Percentiles rank a stretch among this genome's conserved stretches.
Conservation (phyloP, 2,329 filamentous ascomycete genomes). For the Boeremia exigua region DNA sequence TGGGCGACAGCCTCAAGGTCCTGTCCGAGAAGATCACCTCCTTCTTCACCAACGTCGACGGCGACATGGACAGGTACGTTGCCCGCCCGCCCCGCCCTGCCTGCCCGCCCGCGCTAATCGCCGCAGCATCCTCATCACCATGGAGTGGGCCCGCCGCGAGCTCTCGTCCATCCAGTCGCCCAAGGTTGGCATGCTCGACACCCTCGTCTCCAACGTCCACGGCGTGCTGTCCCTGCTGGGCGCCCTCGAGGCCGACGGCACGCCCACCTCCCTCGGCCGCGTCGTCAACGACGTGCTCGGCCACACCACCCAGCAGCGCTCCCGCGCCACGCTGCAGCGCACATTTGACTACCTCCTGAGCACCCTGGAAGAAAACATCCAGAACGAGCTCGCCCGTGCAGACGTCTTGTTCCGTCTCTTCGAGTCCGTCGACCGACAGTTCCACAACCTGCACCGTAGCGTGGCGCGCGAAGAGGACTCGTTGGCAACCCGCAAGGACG, state of each 20-base stretch:
- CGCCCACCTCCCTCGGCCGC: slow-evolving; percentile 71
- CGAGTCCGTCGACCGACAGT: slow-evolving; percentile 87
- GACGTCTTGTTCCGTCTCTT: slow-evolving; percentile 86
- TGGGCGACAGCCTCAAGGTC: slow-evolving; percentile 84
- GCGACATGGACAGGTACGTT: slow-evolving; percentile 81
- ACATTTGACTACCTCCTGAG: slow-evolving; percentile 88
- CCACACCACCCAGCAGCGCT: slow-evolving; percentile 79
- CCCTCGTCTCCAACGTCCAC: slow-evolving; percentile 85
- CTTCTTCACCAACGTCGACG: slow-evolving; percentile 93
- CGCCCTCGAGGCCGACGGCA: slow-evolving; percentile 45
- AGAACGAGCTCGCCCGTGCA: slow-evolving; percentile 80
- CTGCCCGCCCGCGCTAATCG: slow-evolving; percentile 16
- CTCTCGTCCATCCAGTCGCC: slow-evolving; percentile 60
- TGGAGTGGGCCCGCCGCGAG: slow-evolving; percentile 94
- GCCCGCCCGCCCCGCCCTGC: neutral
- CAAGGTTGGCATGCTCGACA: slow-evolving; percentile 65
- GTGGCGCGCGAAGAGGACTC: slow-evolving; percentile 82
- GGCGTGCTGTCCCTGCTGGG: slow-evolving; percentile 71
- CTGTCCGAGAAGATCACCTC: slow-evolving; percentile 84
- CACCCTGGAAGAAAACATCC: slow-evolving; percentile 88
- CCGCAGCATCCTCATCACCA: slow-evolving; percentile 81
- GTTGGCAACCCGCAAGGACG: slow-evolving; percentile 80
- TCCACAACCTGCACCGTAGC: slow-evolving; percentile 83
- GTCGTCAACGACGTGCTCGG: slow-evolving; percentile 78
- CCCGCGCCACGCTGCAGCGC: slow-evolving; percentile 78